These are phyloP conservation scores for Teratosphaeria epicoccoides DNA, from an alignment of 2,329 filamentous ascomycete species.

Conservation along the genomic window DNA sequence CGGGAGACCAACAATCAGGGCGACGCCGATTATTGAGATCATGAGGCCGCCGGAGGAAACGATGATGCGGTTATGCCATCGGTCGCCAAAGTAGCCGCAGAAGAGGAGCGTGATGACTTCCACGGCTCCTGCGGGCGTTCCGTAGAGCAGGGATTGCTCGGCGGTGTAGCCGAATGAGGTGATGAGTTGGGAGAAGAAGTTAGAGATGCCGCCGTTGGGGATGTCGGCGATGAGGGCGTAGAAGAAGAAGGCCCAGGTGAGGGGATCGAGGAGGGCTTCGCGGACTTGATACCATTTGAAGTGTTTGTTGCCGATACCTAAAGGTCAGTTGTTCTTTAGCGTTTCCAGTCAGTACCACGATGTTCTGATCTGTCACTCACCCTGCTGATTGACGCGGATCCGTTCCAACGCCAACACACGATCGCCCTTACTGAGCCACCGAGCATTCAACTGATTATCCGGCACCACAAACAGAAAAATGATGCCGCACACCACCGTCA, in stretches of 20 bases:
- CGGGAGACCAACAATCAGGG: conserved; percentile 54
- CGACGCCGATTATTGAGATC: conserved; percentile 47
- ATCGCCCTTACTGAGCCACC: conserved; percentile 56
- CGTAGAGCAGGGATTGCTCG: conserved; percentile 53
- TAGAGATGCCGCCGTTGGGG: conserved; percentile 39
- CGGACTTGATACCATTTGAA: conserved; percentile 46
- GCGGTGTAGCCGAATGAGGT: conserved; percentile 54
- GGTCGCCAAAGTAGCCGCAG: conserved; percentile 48
- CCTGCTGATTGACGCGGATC: conserved; percentile 64
- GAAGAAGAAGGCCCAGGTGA: conserved; percentile 51
- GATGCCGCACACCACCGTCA: conserved; percentile 32
- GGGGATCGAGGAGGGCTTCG: conserved; percentile 47
- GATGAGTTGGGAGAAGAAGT: conserved; percentile 54
- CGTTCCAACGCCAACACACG: conserved; percentile 58
- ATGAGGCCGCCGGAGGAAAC: conserved; percentile 43
- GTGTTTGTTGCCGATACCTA: conserved; percentile 12
- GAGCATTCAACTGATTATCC: conserved; percentile 50
- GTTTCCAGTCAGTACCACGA: not conserved
- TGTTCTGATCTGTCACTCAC: conserved; percentile 27
- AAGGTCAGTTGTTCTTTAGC: too few relatives aligned
- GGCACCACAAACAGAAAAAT: conserved; percentile 40
- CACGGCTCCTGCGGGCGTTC: conserved; percentile 54
- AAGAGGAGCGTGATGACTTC: conserved; percentile 50
- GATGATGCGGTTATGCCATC: conserved; percentile 46
- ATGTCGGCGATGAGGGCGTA: conserved; percentile 48